Percentiles rank a stretch among this genome's conserved stretches.
Conservation (phyloP, 2,329 filamentous ascomycete species). For the Teratosphaeria destructans region DNA sequence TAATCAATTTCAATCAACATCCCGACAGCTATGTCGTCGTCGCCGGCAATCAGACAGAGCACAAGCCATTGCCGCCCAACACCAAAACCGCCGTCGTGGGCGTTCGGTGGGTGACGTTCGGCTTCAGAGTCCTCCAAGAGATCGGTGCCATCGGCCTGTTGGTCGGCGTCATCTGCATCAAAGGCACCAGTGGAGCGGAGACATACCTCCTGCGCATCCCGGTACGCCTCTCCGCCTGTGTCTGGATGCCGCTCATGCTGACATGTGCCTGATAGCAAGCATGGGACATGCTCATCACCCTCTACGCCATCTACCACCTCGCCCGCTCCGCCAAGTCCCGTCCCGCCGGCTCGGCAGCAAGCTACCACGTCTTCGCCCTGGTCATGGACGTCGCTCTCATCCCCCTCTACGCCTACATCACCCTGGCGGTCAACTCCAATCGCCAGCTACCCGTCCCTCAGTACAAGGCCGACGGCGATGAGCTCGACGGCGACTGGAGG, state of each 20-base stretch:
- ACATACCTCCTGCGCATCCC: conserved; percentile 21
- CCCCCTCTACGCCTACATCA: conserved; percentile 53
- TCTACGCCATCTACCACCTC: conserved; percentile 74
- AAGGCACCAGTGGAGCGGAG: conserved; percentile 19
- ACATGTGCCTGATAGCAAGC: conserved; percentile 59
- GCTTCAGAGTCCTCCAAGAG: conserved; percentile 56
- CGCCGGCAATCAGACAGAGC: conserved; percentile 50
- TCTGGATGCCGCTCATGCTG: conserved; percentile 62
- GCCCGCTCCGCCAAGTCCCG: conserved; percentile 58
- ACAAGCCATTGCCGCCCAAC: conserved; percentile 55
- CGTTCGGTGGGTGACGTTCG: conserved; percentile 58
- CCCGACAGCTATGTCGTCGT: conserved; percentile 65
- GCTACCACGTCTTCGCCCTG: conserved; percentile 77
- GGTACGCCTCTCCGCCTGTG: conserved; percentile 9
- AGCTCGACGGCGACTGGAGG: conserved; percentile 26
- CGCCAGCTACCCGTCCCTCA: conserved; percentile 1
- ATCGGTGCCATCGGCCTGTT: conserved; percentile 61
- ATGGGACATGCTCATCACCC: conserved; percentile 58
- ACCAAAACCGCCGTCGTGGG: conserved; percentile 63
- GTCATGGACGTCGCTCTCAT: conserved; percentile 59
- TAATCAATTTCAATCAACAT: conserved; percentile 75
- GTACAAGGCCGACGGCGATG: not conserved
- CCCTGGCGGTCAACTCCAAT: conserved; percentile 44
- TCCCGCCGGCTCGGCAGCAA: conserved; percentile 69
- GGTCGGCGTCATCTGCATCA: conserved; percentile 67